Conservation (phyloP, 805 yeast species). For the Hanseniaspora mollemarum region DNA sequence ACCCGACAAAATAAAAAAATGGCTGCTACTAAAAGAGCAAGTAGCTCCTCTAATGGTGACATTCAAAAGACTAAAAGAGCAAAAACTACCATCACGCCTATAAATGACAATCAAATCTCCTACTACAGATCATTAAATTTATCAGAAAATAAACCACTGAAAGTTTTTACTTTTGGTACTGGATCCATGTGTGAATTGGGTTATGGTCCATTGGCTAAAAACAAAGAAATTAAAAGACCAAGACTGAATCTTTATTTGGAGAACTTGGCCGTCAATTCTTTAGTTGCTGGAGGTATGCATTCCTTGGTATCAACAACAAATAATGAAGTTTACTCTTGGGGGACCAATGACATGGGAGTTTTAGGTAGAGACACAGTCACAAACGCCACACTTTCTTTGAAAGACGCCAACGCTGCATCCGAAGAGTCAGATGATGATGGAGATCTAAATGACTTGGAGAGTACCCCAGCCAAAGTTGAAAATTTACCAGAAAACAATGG, state of each 20-base stretch:
- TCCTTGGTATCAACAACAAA: conserved; percentile 65
- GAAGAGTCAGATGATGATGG: conserved; percentile 68
- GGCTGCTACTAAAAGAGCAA: conserved; percentile 9
- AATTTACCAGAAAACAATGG: conserved; percentile 44
- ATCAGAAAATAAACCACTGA: conserved; percentile 37
- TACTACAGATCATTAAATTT: conserved; percentile 12
- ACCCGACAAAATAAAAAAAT: too few species aligned
- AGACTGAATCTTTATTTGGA: conserved; percentile 67
- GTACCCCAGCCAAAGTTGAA: conserved; percentile 74
- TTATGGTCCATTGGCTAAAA: conserved; percentile 85
- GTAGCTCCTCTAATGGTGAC: conserved; percentile 4
- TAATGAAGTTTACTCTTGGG: conserved; percentile 95
- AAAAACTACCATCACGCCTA: conserved; percentile 11
- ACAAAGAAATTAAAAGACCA: conserved; percentile 92
- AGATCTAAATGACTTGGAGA: conserved; percentile 76
- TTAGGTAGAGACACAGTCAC: conserved; percentile 72
- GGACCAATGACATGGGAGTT: conserved; percentile 85
- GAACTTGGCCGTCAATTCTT: conserved; percentile 46
- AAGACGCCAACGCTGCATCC: conserved; percentile 48
- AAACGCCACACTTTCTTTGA: conserved; percentile 49
- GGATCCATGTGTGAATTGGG: conserved; percentile 98
- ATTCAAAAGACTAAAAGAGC: conserved; percentile 17
- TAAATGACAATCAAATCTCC: conserved; percentile 1
- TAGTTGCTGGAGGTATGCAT: conserved; percentile 96
- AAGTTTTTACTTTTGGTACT: conserved; percentile 87